Base-by-base conservation (phyloP, 305 asterid genomes). In the Plantago rigida region DNA sequence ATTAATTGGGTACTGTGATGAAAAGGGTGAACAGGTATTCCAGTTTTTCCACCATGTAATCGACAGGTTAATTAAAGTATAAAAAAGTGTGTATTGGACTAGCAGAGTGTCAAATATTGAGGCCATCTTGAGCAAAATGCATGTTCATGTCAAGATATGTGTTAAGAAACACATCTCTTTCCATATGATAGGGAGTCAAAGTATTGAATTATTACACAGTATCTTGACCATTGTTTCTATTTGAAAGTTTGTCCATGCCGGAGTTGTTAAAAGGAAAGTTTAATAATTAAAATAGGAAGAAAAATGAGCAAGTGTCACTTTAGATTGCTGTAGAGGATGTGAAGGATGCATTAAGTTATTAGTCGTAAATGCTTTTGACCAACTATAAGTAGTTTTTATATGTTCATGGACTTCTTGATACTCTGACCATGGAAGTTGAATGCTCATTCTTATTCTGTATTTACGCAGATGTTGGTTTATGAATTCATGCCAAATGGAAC, bases 11-110 rank as follows among this genome's bases (percentile, higher is more conserved):
- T 93, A 85, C 64, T 93, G 89, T 59, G 99, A 91, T 19, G 96
- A 89, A 73, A 92, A 93, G 73, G 96, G 84, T 15, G 99, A 89
- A 75, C 99, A 93, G 91, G 96, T 88, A 79, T 56, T n/a, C 26
- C 22, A 34, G 11, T 56, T 36, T 17, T 26, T 22, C 58, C 53
- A 51, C 39, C 63, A 49, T 26, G 15, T 69, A 46, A 31, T 3
- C 7, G 39, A 4, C 39, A 3, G 41, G 47, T 3, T 41, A n/a
- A 15, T 1, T 0, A 17, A 17, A 17, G 19, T 17, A 17, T 17
- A 22, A 10, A 9, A 56, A 14, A 9, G 6, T 15, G 9, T 1
- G 9, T 3, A 2, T 14, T 24, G 22, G 53, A 49, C 45, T 2
- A 12, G 45, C 39, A 24, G 39, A 29, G 5, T 13, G 0, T 14